These are phyloP conservation scores for Carex myosuroides DNA, from an alignment of 176 grass and related monocot genomes.

Conservation along the genomic window DNA sequence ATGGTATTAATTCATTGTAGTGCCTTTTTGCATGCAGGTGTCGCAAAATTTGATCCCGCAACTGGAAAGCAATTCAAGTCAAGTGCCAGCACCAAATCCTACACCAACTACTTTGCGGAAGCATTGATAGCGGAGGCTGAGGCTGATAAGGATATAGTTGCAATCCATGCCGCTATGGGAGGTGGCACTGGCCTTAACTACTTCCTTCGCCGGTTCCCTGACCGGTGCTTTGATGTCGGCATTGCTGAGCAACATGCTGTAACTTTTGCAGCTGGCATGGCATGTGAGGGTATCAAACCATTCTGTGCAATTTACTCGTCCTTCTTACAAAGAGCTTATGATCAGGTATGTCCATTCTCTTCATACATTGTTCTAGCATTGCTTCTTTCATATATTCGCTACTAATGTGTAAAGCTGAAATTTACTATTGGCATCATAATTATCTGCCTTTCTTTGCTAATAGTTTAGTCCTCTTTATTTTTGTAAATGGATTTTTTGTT, in stretches of 20 bases:
- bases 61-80: slow-evolving; percentile 91
- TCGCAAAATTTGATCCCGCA: slow-evolving; percentile 85
- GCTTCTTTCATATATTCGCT: neutral
- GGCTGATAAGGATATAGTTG: slow-evolving; percentile 68
- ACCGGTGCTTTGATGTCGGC: slow-evolving; percentile 85
- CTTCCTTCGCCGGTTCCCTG: slow-evolving; percentile 91
- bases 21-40: slow-evolving; percentile 31
- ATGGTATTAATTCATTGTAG: neutral
- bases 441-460: neutral
- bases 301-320: slow-evolving; percentile 98
- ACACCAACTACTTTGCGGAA: slow-evolving; percentile 92
- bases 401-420: neutral
- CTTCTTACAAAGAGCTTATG: slow-evolving; percentile 93
- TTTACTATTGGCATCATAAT: neutral
- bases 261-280: slow-evolving; percentile 87
- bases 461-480: neutral
- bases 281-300: slow-evolving; percentile 89
- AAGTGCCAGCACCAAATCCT: slow-evolving; percentile 57
- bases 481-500: neutral
- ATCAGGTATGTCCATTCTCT: slow-evolving; percentile 41
- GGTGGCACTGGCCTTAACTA: slow-evolving; percentile 95
- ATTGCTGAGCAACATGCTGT: slow-evolving; percentile 99
- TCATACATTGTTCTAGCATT: neutral
- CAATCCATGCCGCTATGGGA: slow-evolving; percentile 97
- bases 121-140: slow-evolving; percentile 90